These are phyloP conservation scores for Phylloporus sp. DNA, from an alignment of 768 basidiomycete genomes.

Conservation along the genomic window DNA sequence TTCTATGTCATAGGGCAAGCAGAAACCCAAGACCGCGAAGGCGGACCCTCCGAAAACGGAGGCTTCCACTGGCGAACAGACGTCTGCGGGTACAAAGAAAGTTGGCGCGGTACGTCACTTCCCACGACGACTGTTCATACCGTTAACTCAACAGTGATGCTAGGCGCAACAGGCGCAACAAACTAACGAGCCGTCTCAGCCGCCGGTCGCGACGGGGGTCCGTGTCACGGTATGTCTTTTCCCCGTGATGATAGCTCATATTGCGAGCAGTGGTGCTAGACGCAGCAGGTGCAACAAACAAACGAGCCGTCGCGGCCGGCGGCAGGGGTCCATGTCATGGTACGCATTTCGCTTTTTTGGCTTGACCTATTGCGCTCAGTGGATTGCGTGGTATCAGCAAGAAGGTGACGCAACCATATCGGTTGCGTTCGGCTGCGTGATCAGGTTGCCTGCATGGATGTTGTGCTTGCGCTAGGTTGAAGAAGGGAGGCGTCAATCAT, in stretches of 20 bases:
- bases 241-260: neutral
- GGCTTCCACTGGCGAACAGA: neutral
- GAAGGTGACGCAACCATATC: neutral
- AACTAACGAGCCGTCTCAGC: neutral
- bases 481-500: neutral
- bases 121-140: too few relatives aligned
- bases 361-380: too few relatives aligned
- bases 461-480: neutral
- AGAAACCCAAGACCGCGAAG: neutral
- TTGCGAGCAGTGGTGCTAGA: too few relatives aligned
- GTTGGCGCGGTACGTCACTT: neutral
- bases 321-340: neutral
- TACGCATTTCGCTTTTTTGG: neutral
- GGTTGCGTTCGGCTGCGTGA: neutral
- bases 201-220: neutral
- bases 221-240: neutral
- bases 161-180: neutral
- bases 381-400: neutral
- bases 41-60: neutral
- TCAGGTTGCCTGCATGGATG: neutral
- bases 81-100: neutral
- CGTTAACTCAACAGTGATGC: too few relatives aligned
- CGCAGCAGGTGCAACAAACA: neutral
- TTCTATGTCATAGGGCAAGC: neutral
- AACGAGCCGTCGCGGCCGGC: neutral